Evolutionary conservation across 192 early-diverging fungal genomes (phyloP), one percentile per base, ranked within the genome.

Genomic region (Paraglomus occultum): DNA sequence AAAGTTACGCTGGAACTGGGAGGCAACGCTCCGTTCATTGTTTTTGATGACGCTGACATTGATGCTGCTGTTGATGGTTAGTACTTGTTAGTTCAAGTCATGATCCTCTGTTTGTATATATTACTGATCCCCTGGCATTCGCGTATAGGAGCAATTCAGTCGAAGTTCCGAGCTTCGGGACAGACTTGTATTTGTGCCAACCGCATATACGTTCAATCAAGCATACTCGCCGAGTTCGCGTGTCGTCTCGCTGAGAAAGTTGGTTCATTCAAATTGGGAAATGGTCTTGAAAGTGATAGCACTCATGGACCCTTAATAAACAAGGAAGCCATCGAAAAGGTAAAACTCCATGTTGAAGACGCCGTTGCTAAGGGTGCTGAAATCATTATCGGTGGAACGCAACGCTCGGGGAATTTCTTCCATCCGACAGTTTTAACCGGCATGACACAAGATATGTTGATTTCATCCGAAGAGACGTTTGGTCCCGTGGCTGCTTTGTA

Each of bases 261-360:
- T 14, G 52, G 69, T 38, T 50, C 74, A 52, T 82, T 94, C 76
- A 72, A 73, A n/a, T 73, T 93, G 12, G 95, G 95, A 14, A 82
- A 92, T 65, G 92, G 92, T 0, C 85, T 96, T 39, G 81, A 83
- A 8, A 47, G 74, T 40, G 79, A 74, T 6, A 86, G 84, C 8
- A 85, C 87, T 0, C 82, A 92, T 74, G 95, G 95, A 17, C 94
- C 95, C 0, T 71, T 97, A 63, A 94, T 96, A 64, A 90, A 88
- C 15, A 50, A 81, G 43, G 78, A 73, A 6, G 91, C 85, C 0
- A 76, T 93, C 46, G 80, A 81, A 6, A 94, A 94, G 74, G 87
- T 91, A 1, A 74, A 78, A 48, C 73, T 76, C 7, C 87, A 89
- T 70, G 84, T 95, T 17, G 61, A 86, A 48, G 91, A 92, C 57